Evolutionary conservation across 805 yeast species (phyloP), one percentile per base, ranked within the genome.

Genomic region (Nakazawaea wickerhamii): DNA sequence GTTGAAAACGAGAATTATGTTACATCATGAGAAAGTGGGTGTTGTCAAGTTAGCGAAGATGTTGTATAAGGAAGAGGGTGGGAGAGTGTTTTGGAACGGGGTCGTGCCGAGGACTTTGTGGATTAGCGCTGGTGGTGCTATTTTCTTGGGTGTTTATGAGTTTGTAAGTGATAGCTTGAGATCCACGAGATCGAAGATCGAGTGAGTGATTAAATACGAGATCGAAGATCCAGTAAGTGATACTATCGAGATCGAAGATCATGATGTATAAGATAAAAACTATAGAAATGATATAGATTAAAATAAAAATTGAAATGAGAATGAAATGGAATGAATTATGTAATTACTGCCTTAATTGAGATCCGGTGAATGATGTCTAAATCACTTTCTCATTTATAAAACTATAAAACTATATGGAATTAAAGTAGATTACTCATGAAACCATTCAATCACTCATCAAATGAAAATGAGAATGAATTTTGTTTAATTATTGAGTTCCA

Each of bases 41-140:
- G 62, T 79, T 0, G 32, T 60, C 4, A 51, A 59, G 10, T 60
- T 89, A 45, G 76, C 82, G 2, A 62, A 56, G 26, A 68, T 65
- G 9, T 71, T 90, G 38, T 60, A 71, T n/a, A 58, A 55, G 17
- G 89, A 84, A 43, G 96, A 89, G 58, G 97, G 97, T 0, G 64
- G 68, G 31, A 51, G 58, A 6, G 88, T 84, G 1, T 88, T 93
- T 50, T 75, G 78, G 57, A 75, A 75, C 38, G 99, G 99, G 11
- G 72, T 91, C 21, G 97, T 95, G 0, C 98, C 99, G 4, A 73
- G 99, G 59, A 90, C 97, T 0, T 71, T 85, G 77, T 93, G 99
- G 99, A 91, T 93, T 44, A 82, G 95, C 64, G 93, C 95, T 4
- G 99, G 99, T 17, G 99, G 99, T 22, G 96, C 98, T 14, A 89